Conservation (phyloP, 768 basidiomycete genomes). For the Amyloporia xantha region DNA sequence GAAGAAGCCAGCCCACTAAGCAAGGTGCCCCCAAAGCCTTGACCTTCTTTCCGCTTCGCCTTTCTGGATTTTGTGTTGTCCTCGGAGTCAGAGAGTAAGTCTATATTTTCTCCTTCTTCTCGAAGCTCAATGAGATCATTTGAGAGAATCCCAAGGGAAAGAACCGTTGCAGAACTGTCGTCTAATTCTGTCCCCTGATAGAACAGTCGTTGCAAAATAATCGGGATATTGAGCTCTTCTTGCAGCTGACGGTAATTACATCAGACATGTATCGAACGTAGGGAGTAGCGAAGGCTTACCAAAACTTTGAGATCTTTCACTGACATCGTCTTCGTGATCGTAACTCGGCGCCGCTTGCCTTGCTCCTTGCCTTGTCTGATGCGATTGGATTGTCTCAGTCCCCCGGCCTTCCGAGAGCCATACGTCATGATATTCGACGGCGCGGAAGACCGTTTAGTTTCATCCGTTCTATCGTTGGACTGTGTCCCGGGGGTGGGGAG, state of each 20-base stretch:
- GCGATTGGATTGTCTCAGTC: constrained; percentile 54
- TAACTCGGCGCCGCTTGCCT: constrained; percentile 44
- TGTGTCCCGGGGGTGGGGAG: constrained; percentile 21
- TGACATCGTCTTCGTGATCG: constrained; percentile 56
- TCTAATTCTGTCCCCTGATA: constrained; percentile 55
- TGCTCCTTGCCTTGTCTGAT: constrained; percentile 51
- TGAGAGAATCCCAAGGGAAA: constrained; percentile 48
- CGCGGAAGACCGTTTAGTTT: constrained; percentile 1
- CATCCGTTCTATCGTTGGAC: constrained; percentile 19
- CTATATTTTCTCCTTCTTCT: constrained; percentile 55
- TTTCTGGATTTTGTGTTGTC: constrained; percentile 29
- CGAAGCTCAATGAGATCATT: constrained; percentile 63
- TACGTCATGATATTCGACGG: constrained; percentile 25
- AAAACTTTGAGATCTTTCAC: constrained; percentile 75
- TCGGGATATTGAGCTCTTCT: constrained; percentile 56
- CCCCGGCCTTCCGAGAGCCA: constrained; percentile 36
- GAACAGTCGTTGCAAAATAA: constrained; percentile 70
- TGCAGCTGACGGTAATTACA: constrained; percentile 64
- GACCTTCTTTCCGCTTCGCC: constrained; percentile 49
- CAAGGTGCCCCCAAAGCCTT: constrained; percentile 70
- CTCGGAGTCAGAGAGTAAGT: constrained; percentile 46
- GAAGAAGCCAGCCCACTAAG: constrained; percentile 37
- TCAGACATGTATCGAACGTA: not conserved
- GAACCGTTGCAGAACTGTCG: constrained; percentile 47
- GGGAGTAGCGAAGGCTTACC: constrained; percentile 33